phyloP scores from a whole-genome alignment of 2,329 filamentous ascomycete genomes.

The Dactylellina drechsleri region DNA sequence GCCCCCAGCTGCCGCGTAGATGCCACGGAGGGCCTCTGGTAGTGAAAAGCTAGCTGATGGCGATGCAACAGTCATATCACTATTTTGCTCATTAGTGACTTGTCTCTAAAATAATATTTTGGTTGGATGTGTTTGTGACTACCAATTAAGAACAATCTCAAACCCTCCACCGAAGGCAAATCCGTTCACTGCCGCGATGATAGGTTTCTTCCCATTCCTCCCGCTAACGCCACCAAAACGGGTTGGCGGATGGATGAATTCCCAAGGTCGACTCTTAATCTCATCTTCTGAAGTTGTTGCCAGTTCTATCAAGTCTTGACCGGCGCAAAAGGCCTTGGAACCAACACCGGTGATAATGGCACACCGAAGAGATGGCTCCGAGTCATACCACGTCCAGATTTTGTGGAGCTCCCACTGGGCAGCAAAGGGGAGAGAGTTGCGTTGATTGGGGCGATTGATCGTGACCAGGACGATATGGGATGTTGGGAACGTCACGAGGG shows the following conservation, averaged over 20 bases:
- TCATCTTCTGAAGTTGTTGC: constrained; percentile 31
- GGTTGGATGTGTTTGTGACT: not conserved
- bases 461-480: constrained; percentile 70
- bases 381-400: constrained; percentile 71
- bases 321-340: constrained; percentile 73
- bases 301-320: constrained; percentile 72
- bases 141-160: constrained; percentile 70
- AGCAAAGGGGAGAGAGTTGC: constrained; percentile 69
- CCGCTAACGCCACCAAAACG: constrained; percentile 76
- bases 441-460: constrained; percentile 69
- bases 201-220: constrained; percentile 75
- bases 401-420: constrained; percentile 66
- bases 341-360: constrained; percentile 73
- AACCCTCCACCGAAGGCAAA: constrained; percentile 79
- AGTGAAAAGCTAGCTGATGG: constrained; percentile 71
- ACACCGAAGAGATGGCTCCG: constrained; percentile 68
- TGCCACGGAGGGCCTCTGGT: constrained; percentile 77
- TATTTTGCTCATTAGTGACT: constrained; percentile 64
- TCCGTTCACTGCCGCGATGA: constrained; percentile 80
- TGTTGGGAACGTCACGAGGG: constrained; percentile 66
- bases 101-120: no score
- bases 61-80: constrained; percentile 75
- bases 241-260: constrained; percentile 61
- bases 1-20: constrained; percentile 76
- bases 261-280: constrained; percentile 35